A percentile compares a stretch with the other conserved stretches of the same genome.
These are phyloP conservation scores for Rhododendron ovatum DNA, from an alignment of 148 eudicot species.

Conservation along the genomic window DNA sequence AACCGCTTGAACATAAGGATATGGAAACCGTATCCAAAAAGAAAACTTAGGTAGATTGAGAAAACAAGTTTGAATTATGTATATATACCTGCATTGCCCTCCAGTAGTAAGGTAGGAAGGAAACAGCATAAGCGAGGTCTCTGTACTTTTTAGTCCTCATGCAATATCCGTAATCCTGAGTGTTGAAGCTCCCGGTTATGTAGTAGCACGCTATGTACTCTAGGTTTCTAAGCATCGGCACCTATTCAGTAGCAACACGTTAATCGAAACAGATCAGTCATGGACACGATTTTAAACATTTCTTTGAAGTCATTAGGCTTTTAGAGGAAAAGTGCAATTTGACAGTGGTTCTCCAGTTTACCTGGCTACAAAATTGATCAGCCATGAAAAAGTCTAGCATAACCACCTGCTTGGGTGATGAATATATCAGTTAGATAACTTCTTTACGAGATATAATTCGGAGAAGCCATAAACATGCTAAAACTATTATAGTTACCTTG, in stretches of 20 bases:
- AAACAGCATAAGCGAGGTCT: slow-evolving; percentile 90
- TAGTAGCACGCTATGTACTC: slow-evolving; percentile 88
- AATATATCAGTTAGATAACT: slow-evolving; percentile 2
- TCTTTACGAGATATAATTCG: not conserved
- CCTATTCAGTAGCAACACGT: slow-evolving; percentile 29
- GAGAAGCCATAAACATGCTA: not conserved
- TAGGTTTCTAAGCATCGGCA: slow-evolving; percentile 82
- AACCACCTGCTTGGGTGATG: slow-evolving; percentile 46
- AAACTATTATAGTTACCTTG: slow-evolving; percentile 38
- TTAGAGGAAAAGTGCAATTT: not conserved
- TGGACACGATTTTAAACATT: not conserved
- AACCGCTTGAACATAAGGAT: not conserved
- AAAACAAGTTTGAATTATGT: not conserved
- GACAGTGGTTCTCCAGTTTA: slow-evolving; percentile 18
- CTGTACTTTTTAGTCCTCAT: slow-evolving; percentile 54
- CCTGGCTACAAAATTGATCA: slow-evolving; percentile 99
- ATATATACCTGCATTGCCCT: slow-evolving; percentile 91
- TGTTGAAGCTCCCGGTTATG: slow-evolving; percentile 86
- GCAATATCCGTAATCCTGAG: slow-evolving; percentile 89
- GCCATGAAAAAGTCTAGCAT: slow-evolving; percentile 99
- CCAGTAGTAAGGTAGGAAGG: slow-evolving; percentile 96
- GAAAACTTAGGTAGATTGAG: not conserved
- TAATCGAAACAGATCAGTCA: not conserved
- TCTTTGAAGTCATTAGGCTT: not conserved
- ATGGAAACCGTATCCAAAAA: not conserved